Percentiles rank a stretch among this genome's conserved stretches.
Conservation (phyloP, 2,329 filamentous ascomycete genomes). For the Cercospora sp. region DNA sequence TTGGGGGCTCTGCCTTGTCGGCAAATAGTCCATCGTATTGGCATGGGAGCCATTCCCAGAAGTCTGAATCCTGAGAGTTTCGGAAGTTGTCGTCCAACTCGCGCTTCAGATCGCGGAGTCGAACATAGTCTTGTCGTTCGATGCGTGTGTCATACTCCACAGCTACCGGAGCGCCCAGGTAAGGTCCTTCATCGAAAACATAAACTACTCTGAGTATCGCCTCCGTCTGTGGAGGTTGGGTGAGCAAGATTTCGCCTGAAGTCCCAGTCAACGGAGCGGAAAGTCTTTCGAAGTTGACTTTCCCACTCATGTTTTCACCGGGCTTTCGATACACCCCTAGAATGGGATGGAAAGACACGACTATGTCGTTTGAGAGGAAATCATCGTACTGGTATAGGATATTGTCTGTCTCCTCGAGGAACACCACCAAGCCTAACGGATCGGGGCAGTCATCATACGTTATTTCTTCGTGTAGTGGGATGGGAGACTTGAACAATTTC, state of each 20-base stretch:
- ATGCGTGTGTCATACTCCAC: background rate
- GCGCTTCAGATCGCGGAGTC: background rate
- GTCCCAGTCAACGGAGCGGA: background rate
- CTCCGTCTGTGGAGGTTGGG: background rate
- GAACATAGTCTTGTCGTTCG: background rate
- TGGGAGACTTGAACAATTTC: slow-evolving; percentile 4
- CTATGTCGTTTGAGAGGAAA: background rate
- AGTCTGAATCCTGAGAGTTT: background rate
- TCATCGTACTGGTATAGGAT: background rate
- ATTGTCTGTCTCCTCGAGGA: background rate
- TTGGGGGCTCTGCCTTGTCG: background rate
- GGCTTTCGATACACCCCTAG: background rate
- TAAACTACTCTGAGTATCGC: background rate
- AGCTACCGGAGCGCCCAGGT: background rate
- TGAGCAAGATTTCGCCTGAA: background rate
- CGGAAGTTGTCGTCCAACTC: background rate
- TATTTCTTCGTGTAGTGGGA: background rate
- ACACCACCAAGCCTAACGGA: background rate
- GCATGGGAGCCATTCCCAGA: slow-evolving; percentile 6
- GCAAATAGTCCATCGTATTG: background rate
- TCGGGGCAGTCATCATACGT: background rate
- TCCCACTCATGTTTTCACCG: background rate
- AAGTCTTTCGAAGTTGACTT: background rate
- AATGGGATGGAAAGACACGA: slow-evolving; percentile 3
- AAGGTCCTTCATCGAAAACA: slow-evolving; percentile 10